These are phyloP conservation scores for Selaginella tamariscina DNA, from an alignment of 75 land plant species.

Conservation along the genomic window DNA sequence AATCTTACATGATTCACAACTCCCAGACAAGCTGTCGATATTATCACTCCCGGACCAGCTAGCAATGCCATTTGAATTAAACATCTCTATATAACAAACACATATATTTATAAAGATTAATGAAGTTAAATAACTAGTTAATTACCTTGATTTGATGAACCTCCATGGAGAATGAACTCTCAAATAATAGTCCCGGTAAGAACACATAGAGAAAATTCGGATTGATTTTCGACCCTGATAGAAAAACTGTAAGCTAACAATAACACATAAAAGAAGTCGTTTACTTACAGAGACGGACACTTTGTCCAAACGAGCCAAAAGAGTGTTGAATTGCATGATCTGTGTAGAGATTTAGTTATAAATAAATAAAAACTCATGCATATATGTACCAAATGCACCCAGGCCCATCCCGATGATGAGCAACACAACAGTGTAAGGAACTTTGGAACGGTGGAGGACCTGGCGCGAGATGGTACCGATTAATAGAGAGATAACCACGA, in stretches of 20 bases:
- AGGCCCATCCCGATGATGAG: constrained; percentile 74
- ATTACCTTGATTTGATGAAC: constrained; percentile 94
- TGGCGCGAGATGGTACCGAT: constrained; percentile 73
- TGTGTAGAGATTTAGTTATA: constrained; percentile 15
- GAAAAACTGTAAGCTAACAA: background rate
- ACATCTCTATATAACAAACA: background rate
- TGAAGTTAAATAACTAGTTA: background rate
- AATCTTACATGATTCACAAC: background rate
- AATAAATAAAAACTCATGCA: background rate
- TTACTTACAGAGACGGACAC: constrained; percentile 84
- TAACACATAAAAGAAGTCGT: constrained; percentile 8
- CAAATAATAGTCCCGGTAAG: constrained; percentile 95
- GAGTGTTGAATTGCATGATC: constrained; percentile 62
- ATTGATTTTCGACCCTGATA: constrained; percentile 80
- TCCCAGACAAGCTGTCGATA: background rate
- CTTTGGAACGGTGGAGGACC: constrained; percentile 50
- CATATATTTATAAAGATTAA: too few species aligned
- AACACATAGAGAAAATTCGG: constrained; percentile 74
- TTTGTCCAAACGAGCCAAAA: constrained; percentile 63
- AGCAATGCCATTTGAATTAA: constrained; percentile 4
- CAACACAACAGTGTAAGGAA: constrained; percentile 88
- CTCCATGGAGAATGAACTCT: constrained; percentile 97
- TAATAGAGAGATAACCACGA: constrained; percentile 52
- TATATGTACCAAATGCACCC: constrained; percentile 55
- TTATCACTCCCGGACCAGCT: background rate